A percentile compares a stretch with the other conserved stretches of the same genome.
phyloP scores from a whole-genome alignment of 139 green algal species.

The Picochlorum sp. region DNA sequence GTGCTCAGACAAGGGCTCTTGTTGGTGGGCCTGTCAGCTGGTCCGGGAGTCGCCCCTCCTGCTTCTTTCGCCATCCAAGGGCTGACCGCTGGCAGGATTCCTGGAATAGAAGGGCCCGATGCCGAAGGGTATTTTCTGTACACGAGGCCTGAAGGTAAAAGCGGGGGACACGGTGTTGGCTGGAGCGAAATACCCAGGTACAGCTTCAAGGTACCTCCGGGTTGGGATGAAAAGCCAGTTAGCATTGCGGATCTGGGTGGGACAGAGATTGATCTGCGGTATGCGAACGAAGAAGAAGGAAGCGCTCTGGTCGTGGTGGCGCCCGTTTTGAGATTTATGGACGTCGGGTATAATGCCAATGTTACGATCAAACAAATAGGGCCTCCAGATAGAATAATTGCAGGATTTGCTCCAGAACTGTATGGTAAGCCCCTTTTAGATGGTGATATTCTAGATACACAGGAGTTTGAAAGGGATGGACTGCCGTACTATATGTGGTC shows the following conservation, averaged over 20 bases:
- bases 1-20: too few species aligned
- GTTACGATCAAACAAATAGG: conserved; percentile 58
- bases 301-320: conserved; percentile 75
- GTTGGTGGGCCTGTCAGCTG: too few species aligned
- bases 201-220: conserved; percentile 60
- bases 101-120: conserved; percentile 44
- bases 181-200: conserved; percentile 88
- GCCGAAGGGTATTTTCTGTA: conserved; percentile 59
- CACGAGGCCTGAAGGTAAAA: conserved; percentile 73
- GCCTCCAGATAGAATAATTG: conserved; percentile 60
- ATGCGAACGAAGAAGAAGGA: conserved; percentile 41
- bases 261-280: conserved; percentile 74
- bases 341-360: conserved; percentile 37
- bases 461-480: conserved; percentile 23
- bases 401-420: conserved; percentile 80
- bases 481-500: conserved; percentile 62
- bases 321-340: conserved; percentile 76
- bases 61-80: conserved; percentile 54
- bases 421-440: conserved; percentile 59
- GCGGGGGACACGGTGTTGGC: conserved; percentile 67
- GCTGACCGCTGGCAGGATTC: conserved; percentile 63
- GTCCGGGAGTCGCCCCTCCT: not conserved
- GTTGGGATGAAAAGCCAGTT: conserved; percentile 80
- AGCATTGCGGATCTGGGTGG: conserved; percentile 93
- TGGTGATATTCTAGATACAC: conserved; percentile 16